Evolutionary conservation across 2,329 filamentous ascomycete species (phyloP).

Genomic region (Diplodia corticola): DNA sequence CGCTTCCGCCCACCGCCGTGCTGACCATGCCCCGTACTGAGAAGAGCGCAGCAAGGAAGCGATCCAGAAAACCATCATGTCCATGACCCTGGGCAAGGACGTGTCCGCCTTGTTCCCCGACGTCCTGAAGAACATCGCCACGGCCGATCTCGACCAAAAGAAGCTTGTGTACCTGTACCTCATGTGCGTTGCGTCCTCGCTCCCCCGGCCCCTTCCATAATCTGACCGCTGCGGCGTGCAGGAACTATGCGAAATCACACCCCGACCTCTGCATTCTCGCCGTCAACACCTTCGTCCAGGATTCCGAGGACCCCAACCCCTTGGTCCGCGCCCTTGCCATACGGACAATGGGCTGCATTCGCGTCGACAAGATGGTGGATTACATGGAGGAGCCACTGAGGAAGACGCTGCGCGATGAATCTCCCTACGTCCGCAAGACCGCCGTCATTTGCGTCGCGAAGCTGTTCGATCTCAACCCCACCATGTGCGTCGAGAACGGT

Average conservation of each 20-base stretch:
- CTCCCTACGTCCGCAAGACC: constrained; percentile 96
- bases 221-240: constrained; percentile 41
- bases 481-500: constrained; percentile 93
- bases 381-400: constrained; percentile 98
- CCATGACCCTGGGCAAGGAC: constrained; percentile 98
- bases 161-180: constrained; percentile 98
- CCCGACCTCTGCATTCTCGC: constrained; percentile 97
- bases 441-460: constrained; percentile 98
- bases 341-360: constrained; percentile 96
- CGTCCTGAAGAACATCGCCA: constrained; percentile 98
- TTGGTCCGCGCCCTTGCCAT: constrained; percentile 93
- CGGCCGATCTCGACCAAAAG: constrained; percentile 92
- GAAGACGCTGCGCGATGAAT: constrained; percentile 95
- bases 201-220: neutral
- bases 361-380: constrained; percentile 99
- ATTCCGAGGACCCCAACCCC: constrained; percentile 97
- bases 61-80: constrained; percentile 99
- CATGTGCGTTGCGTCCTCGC: constrained; percentile 62
- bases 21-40: constrained; percentile 35
- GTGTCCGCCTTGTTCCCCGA: constrained; percentile 96
- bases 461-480: constrained; percentile 90
- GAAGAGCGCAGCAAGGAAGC: constrained; percentile 73
- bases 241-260: constrained; percentile 99
- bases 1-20: constrained; percentile 24
- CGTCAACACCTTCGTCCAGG: constrained; percentile 98